A percentile compares a stretch with the other conserved stretches of the same genome.
phyloP scores from a whole-genome alignment of 2,329 filamentous ascomycete genomes.

The Fonsecaea erecta region DNA sequence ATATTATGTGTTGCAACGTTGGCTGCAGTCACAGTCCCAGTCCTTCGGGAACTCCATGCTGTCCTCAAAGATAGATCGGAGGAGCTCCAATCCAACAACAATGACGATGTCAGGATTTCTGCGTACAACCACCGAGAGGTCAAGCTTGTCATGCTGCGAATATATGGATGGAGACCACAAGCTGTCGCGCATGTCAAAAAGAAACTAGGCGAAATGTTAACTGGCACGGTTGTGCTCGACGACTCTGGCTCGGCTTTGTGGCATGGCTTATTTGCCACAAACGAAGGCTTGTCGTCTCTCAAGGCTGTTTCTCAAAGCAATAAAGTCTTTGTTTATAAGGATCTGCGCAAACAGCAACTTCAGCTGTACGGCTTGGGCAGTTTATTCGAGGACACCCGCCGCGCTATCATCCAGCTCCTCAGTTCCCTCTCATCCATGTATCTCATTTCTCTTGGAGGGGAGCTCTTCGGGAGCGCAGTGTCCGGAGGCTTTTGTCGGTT shows the following conservation, averaged over 20 bases:
- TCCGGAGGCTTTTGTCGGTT: conserved; percentile 12
- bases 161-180: conserved; percentile 7
- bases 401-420: conserved; percentile 4
- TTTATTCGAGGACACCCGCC: conserved; percentile 9
- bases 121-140: background rate
- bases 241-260: conserved; percentile 18
- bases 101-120: conserved; percentile 6
- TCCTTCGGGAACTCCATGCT: conserved; percentile 8
- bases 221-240: conserved; percentile 16
- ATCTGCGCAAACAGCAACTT: conserved; percentile 15
- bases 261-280: conserved; percentile 18
- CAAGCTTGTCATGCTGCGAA: conserved; percentile 9
- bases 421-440: background rate
- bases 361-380: conserved; percentile 5
- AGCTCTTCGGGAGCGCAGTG: conserved; percentile 4
- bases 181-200: conserved; percentile 16
- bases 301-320: background rate
- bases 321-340: conserved; percentile 21
- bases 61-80: conserved; percentile 7
- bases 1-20: conserved; percentile 20
- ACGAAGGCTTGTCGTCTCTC: conserved; percentile 14
- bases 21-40: conserved; percentile 11
- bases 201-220: conserved; percentile 9
- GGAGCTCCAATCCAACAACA: conserved; percentile 13
- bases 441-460: conserved; percentile 12